Evolutionary conservation across 2,329 filamentous ascomycete species (phyloP).

Genomic region (Calonectria multiphialidica): DNA sequence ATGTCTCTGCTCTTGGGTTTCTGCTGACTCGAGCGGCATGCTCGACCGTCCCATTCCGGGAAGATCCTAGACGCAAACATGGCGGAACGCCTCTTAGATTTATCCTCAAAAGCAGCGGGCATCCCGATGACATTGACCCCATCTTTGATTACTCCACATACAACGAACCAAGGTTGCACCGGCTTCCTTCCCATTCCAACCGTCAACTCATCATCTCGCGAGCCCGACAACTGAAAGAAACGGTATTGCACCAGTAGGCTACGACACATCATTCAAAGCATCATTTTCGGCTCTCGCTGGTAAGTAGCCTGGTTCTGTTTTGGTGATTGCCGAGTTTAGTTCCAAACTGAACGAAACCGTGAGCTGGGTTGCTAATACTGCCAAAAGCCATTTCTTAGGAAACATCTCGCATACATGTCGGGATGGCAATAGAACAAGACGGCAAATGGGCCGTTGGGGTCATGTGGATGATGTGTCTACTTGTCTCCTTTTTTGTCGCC

Average conservation of each 20-base stretch:
- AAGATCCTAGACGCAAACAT: background rate
- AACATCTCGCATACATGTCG: background rate
- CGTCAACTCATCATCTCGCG: background rate
- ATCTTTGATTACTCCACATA: background rate
- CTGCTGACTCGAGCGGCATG: background rate
- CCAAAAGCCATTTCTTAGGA: background rate
- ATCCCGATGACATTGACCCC: background rate
- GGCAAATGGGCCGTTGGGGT: background rate
- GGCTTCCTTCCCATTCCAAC: background rate
- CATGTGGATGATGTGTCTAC: constrained; percentile 32
- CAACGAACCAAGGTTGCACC: background rate
- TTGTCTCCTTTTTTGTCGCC: constrained; percentile 43
- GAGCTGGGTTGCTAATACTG: background rate
- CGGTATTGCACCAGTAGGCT: background rate
- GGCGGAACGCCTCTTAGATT: background rate
- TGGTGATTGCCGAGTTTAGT: too few relatives aligned
- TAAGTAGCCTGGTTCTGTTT: background rate
- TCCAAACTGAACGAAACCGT: background rate
- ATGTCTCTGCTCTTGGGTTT: background rate
- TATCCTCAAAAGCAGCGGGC: background rate
- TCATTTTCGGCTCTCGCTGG: background rate
- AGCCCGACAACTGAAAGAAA: background rate
- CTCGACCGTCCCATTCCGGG: background rate
- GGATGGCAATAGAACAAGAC: constrained; percentile 5
- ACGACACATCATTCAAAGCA: too few relatives aligned